phyloP scores from a whole-genome alignment of 768 basidiomycete species.

The Suillus weaverae region DNA sequence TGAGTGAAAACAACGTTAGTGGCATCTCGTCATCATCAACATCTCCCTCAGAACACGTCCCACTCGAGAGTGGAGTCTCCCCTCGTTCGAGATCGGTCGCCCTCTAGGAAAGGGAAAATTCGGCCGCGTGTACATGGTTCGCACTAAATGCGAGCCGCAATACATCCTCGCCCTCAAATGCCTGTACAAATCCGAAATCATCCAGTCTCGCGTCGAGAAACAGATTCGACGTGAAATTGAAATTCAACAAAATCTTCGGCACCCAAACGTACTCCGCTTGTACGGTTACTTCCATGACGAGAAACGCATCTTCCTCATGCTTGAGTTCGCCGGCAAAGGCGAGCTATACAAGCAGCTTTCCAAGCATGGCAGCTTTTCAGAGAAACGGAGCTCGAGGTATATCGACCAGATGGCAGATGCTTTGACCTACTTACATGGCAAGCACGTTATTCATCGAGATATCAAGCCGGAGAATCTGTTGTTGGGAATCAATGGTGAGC shows the following conservation, averaged over 20 bases:
- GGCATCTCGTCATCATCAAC: slow-evolving; percentile 10
- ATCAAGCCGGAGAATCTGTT: slow-evolving; percentile 99
- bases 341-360: slow-evolving; percentile 96
- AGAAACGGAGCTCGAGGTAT: slow-evolving; percentile 85
- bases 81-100: slow-evolving; percentile 90
- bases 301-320: slow-evolving; percentile 96
- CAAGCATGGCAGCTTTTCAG: slow-evolving; percentile 83
- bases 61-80: slow-evolving; percentile 82
- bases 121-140: slow-evolving; percentile 97
- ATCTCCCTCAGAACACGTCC: slow-evolving; percentile 52
- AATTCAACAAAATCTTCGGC: slow-evolving; percentile 94
- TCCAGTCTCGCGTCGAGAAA: slow-evolving; percentile 89
- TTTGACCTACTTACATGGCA: slow-evolving; percentile 84
- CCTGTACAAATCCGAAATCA: slow-evolving; percentile 94
- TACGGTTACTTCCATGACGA: slow-evolving; percentile 99
- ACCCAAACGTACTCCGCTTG: slow-evolving; percentile 90
- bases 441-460: slow-evolving; percentile 98
- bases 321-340: slow-evolving; percentile 96
- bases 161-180: slow-evolving; percentile 98
- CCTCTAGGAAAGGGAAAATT: slow-evolving; percentile 99
- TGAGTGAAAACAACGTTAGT: slow-evolving; percentile 32
- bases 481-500: slow-evolving; percentile 90
- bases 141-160: slow-evolving; percentile 82
- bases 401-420: slow-evolving; percentile 99
- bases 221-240: slow-evolving; percentile 98